Evolutionary conservation across 73 alveolate species (phyloP), one percentile per base, ranked within the genome.

Genomic region (Symbiodinium pilosum): DNA sequence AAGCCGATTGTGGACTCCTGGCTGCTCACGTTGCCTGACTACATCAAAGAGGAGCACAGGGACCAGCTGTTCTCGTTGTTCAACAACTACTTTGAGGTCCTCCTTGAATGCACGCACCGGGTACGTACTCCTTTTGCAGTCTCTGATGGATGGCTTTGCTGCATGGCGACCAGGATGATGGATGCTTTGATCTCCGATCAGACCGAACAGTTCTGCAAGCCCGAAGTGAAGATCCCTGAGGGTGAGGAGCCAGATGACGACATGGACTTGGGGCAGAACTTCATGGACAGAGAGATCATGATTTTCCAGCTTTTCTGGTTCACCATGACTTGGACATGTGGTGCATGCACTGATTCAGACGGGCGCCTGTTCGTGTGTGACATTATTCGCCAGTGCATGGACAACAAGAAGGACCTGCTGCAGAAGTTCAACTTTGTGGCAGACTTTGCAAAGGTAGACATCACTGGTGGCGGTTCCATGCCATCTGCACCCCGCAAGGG

Each of bases 311-410:
- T 83, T n/a, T 93, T 93, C 93, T 93, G 86, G 87, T 93, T 93
- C 84, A 54, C 99, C 36, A 98, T 99, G 83, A 99, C 99, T 28
- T 99, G 99, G 99, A 99, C 99, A 32, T 86, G 99, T 64, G 99
- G 99, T 42, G 99, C 99, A 4, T 99, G 99, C 54, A 99, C 99
- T 24, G 99, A 99, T 87, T 99, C 99, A 85, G 99, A 99, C 40
- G 99, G 99, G 32, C 99, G 99, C 92, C 99, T 99, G 40, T 99
- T 99, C 84, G 99, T 99, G 97, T 99, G 99, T 92, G 95, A 93
- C 84, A 99, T 99, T 99, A 92, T 99, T 68, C 93, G 99, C 69
- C 99, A 99, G 30, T 83, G 88, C 87, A 81, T 93, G 88, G 93
- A 93, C 85, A 92, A 92, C 92, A 92, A 92, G 98, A 92, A 92